Evolutionary conservation across 768 basidiomycete genomes (phyloP), one percentile per base, ranked within the genome.

Genomic region (Sistotremastrum niveocremeum): DNA sequence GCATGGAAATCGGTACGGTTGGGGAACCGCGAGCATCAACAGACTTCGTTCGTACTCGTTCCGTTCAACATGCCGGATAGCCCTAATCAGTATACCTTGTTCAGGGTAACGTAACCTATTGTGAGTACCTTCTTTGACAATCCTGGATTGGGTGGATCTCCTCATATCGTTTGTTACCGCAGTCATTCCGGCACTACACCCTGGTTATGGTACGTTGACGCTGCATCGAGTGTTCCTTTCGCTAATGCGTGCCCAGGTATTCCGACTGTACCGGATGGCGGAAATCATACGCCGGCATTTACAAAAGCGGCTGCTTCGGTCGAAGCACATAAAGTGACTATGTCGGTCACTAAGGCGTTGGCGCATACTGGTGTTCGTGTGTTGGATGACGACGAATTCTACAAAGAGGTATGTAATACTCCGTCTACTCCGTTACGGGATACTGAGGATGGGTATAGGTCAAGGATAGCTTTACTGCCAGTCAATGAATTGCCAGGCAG

Each of bases 251-350:
- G 39, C 8, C 12, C 12, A 86, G 85, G 82, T 7, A 89, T 89
- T 37, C 87, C 86, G 3, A 85, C 81, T 0, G 66, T 76, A 20
- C 57, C 64, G 0, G 69, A 77, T 51, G 86, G 84, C 7, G 84
- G 84, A 6, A 88, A 88, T 55, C 87, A 89, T 53, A 88, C 87
- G 0, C 63, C 62, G 2, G 77, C 65, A 8, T 89, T 89, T 57
- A 63, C 73, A n/a, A 61, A 72, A 12, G 65, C 83, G 0, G 84
- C 84, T 0, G 68, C 73, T 0, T 79, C 76, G 0, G 57, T 65
- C 3, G 65, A 62, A 31, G 75, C 84, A 0, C 87, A 88, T 50
- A 64, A 75, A 30, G 81, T 78, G 4, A 78, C 76, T 50, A 60
- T 87, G 42, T 70, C 75, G 46, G 69, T 85, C 3, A 74, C 79